phyloP scores from a whole-genome alignment of 139 green algal species.

The Volvox reticuliferus region DNA sequence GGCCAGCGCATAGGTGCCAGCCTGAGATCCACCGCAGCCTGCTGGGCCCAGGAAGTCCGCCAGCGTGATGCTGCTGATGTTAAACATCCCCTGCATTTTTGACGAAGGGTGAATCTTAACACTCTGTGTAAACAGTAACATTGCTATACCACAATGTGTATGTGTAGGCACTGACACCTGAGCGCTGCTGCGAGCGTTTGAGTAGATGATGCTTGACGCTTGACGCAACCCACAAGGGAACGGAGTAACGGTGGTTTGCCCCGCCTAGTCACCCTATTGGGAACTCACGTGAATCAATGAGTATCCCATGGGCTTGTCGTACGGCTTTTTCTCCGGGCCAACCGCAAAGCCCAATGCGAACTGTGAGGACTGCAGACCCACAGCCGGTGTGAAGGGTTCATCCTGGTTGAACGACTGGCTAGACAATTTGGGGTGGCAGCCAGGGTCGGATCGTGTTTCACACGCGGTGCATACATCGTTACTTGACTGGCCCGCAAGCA shows the following conservation, averaged over 20 bases:
- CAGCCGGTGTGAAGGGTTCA: constrained; percentile 37
- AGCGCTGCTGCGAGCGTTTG: no score
- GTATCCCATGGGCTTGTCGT: constrained; percentile 69
- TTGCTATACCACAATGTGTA: no score
- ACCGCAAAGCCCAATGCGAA: constrained; percentile 65
- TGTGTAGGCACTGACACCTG: no score
- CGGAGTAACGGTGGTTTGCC: no score
- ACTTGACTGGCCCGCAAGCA: constrained; percentile 55
- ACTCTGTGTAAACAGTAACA: no score
- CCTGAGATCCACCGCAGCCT: constrained; percentile 25
- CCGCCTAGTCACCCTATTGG: not conserved
- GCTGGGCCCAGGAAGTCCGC: constrained; percentile 59
- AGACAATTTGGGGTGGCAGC: constrained; percentile 61
- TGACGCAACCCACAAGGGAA: no score
- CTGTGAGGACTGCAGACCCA: constrained; percentile 52
- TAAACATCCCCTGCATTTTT: constrained; percentile 47
- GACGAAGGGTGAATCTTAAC: no score
- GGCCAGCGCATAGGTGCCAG: constrained; percentile 56
- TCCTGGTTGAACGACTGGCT: constrained; percentile 61
- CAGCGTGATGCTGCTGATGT: constrained; percentile 52
- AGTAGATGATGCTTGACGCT: no score
- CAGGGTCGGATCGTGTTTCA: constrained; percentile 16
- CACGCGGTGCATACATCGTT: constrained; percentile 57
- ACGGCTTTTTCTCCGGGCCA: constrained; percentile 69
- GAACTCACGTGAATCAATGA: constrained; percentile 43